Conservation (phyloP, 345 rosid genomes). For the Fremontodendron californicum region DNA sequence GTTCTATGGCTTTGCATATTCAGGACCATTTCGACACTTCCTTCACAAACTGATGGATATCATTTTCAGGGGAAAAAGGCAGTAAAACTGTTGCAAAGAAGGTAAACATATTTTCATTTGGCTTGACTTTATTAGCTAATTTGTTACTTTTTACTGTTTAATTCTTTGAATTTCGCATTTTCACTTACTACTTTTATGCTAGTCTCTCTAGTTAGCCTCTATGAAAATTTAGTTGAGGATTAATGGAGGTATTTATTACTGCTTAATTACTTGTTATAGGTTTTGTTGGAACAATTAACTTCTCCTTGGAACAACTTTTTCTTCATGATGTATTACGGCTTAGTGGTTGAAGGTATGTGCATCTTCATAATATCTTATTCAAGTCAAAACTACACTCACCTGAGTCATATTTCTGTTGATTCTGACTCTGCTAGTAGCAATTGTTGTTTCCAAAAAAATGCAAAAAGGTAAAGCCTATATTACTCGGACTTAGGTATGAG, state of each 20-base stretch:
- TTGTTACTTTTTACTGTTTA: not conserved
- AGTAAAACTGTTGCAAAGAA: conserved; percentile 74
- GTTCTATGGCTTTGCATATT: conserved; percentile 87
- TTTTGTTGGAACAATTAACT: conserved; percentile 76
- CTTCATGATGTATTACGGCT: conserved; percentile 80
- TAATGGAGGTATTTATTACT: not conserved
- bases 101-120: conserved; percentile 36
- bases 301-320: conserved; percentile 84
- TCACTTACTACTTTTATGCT: too few species aligned
- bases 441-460: not conserved
- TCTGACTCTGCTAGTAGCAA: not conserved
- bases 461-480: not conserved
- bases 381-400: not conserved
- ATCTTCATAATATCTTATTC: not conserved
- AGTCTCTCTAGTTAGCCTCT: not conserved
- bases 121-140: not conserved
- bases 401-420: not conserved
- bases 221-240: not conserved
- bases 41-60: conserved; percentile 77
- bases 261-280: conserved; percentile 31
- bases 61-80: conserved; percentile 68
- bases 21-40: conserved; percentile 89
- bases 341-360: conserved; percentile 74
- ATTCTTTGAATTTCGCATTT: not conserved
- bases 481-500: too few species aligned